A percentile compares a stretch with the other conserved stretches of the same genome.
These are phyloP conservation scores for Vigna hirtella DNA, from an alignment of 306 rosid genomes.

Conservation along the genomic window DNA sequence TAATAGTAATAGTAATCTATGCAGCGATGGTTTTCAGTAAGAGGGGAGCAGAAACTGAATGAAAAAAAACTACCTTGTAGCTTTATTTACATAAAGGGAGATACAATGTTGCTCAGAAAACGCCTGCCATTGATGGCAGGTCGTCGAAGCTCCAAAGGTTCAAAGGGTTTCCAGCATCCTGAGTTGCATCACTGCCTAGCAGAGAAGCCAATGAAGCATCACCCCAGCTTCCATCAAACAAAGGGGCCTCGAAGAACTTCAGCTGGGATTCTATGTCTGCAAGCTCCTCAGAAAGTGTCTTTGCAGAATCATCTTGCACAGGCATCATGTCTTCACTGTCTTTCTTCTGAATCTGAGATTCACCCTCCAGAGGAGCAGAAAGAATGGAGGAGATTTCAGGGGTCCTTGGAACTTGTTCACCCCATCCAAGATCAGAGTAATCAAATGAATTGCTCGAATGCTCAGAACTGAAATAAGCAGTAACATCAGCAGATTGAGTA, in stretches of 20 bases:
- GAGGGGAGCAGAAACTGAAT: background rate
- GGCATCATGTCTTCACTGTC: slow-evolving; percentile 48
- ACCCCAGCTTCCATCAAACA: slow-evolving; percentile 66
- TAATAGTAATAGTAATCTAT: background rate
- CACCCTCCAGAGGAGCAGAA: slow-evolving; percentile 59
- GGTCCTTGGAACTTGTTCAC: slow-evolving; percentile 73
- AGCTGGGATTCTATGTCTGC: slow-evolving; percentile 75
- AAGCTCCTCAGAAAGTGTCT: slow-evolving; percentile 80
- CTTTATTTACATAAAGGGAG: slow-evolving; percentile 81
- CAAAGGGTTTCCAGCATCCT: slow-evolving; percentile 72
- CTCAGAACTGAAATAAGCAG: slow-evolving; percentile 67
- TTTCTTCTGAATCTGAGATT: slow-evolving; percentile 53
- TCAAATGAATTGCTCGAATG: slow-evolving; percentile 84
- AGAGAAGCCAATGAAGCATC: slow-evolving; percentile 66
- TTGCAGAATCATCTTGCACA: slow-evolving; percentile 46
- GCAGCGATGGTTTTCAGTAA: background rate
- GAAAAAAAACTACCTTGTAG: slow-evolving; percentile 69
- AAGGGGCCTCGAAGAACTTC: slow-evolving; percentile 70
- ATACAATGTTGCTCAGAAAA: slow-evolving; percentile 55
- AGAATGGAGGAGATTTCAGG: slow-evolving; percentile 87
- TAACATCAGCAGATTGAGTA: slow-evolving; percentile 48
- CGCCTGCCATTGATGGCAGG: slow-evolving; percentile 58
- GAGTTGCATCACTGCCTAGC: slow-evolving; percentile 60
- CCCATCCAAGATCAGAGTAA: slow-evolving; percentile 76
- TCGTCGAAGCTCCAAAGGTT: slow-evolving; percentile 90